phyloP scores from a whole-genome alignment of 108 stramenopile genomes.

The Conticribra guillardii region DNA sequence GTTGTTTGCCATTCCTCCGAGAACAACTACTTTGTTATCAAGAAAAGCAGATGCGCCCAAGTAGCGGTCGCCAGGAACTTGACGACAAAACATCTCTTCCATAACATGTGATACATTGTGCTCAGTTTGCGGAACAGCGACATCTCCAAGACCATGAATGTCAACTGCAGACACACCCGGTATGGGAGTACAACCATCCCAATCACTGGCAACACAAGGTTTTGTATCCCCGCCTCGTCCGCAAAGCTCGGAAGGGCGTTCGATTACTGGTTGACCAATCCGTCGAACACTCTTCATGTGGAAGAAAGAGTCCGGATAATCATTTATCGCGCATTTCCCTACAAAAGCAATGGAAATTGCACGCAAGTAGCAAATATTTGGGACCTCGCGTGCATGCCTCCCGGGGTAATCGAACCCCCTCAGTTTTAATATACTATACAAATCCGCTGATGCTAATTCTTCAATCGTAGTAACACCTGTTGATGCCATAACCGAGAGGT shows the following conservation, averaged over 20 bases:
- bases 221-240: slow-evolving; percentile 41
- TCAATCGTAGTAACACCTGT: slow-evolving; percentile 46
- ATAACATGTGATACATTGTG: slow-evolving; percentile 40
- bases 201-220: slow-evolving; percentile 36
- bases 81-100: slow-evolving; percentile 50
- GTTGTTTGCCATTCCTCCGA: slow-evolving; percentile 43
- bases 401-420: slow-evolving; percentile 58
- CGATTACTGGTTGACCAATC: slow-evolving; percentile 6
- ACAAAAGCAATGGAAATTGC: slow-evolving; percentile 36
- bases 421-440: slow-evolving; percentile 46
- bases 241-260: slow-evolving; percentile 11
- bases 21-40: slow-evolving; percentile 42
- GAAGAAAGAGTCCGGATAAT: slow-evolving; percentile 1
- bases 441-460: slow-evolving; percentile 51
- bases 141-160: slow-evolving; percentile 52
- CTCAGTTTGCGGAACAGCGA: slow-evolving; percentile 31
- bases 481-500: slow-evolving; percentile 28
- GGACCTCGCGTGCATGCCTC: slow-evolving; percentile 11
- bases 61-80: slow-evolving; percentile 35
- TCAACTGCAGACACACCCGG: slow-evolving; percentile 29
- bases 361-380: slow-evolving; percentile 46
- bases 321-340: slow-evolving; percentile 38
- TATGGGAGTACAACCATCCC: slow-evolving; percentile 64
- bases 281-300: background rate
- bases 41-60: slow-evolving; percentile 43